Conservation (phyloP, 2,329 filamentous ascomycete species). For the Amphichorda felina region DNA sequence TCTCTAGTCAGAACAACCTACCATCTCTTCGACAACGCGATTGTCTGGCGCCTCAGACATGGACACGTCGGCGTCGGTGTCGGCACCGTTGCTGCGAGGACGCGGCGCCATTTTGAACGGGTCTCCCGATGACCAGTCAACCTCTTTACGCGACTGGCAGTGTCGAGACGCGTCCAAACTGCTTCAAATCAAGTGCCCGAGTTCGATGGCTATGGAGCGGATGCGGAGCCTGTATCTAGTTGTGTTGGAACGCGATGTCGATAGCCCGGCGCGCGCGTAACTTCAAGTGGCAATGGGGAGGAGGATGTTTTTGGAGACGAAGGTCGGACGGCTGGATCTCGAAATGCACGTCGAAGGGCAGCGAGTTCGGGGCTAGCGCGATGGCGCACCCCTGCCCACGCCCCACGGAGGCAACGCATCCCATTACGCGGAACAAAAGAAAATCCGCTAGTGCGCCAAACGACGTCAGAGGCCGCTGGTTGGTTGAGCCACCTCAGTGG, state of each 20-base stretch:
- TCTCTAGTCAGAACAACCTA: constrained; percentile 15
- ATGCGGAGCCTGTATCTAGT: background rate
- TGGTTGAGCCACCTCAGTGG: too few species aligned
- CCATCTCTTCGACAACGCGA: constrained; percentile 35
- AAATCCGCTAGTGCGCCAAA: background rate
- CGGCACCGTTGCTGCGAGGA: constrained; percentile 36
- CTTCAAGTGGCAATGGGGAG: background rate
- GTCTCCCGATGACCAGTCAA: constrained; percentile 11
- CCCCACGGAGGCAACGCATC: background rate
- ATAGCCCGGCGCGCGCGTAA: background rate
- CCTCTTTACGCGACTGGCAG: constrained; percentile 41
- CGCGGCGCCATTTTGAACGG: constrained; percentile 40
- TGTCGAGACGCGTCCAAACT: constrained; percentile 30
- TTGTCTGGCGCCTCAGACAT: constrained; percentile 47
- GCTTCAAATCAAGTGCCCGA: constrained; percentile 1
- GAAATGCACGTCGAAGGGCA: constrained; percentile 18
- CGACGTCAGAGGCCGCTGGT: too few species aligned
- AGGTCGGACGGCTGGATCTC: constrained; percentile 16
- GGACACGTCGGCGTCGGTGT: constrained; percentile 51
- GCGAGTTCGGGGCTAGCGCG: constrained; percentile 4
- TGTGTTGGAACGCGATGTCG: background rate
- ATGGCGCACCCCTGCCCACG: constrained; percentile 1
- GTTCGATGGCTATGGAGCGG: constrained; percentile 1
- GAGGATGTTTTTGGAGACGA: constrained; percentile 20
- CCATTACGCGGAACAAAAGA: background rate